phyloP scores from a whole-genome alignment of 768 basidiomycete genomes.

The Leccinum longicurvipes region DNA sequence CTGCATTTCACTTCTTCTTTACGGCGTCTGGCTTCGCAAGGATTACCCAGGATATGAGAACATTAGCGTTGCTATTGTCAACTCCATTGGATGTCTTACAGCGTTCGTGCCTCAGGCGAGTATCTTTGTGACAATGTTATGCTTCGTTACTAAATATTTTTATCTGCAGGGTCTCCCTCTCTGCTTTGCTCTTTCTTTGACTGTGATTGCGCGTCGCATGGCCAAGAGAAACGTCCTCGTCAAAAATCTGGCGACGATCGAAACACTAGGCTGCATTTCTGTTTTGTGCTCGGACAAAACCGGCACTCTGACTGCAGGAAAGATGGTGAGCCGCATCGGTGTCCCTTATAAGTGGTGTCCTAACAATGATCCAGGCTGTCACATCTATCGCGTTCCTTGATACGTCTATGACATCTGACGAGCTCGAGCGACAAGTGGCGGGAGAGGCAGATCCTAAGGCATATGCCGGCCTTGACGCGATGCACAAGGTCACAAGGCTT shows the following conservation, averaged over 20 bases:
- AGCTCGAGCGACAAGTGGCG: conserved; percentile 16
- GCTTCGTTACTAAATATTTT: background rate
- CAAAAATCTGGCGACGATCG: conserved; percentile 51
- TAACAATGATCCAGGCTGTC: conserved; percentile 31
- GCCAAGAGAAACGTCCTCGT: conserved; percentile 45
- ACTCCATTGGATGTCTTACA: conserved; percentile 38
- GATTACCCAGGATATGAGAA: conserved; percentile 33
- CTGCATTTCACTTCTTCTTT: conserved; percentile 39
- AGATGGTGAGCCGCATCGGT: conserved; percentile 36
- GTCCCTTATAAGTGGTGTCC: background rate
- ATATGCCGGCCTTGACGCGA: conserved; percentile 24
- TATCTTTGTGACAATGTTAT: background rate
- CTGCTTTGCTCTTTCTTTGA: conserved; percentile 50
- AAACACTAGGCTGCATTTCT: conserved; percentile 50
- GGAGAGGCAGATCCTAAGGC: conserved; percentile 6
- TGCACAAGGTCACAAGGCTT: conserved; percentile 45
- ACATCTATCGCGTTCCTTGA: conserved; percentile 39
- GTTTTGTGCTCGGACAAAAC: conserved; percentile 56
- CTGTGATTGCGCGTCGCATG: conserved; percentile 47
- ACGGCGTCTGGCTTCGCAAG: conserved; percentile 41
- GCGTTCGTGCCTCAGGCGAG: conserved; percentile 41
- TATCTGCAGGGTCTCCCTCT: conserved; percentile 35
- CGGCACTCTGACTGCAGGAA: conserved; percentile 48
- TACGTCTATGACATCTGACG: conserved; percentile 16
- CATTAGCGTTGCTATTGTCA: conserved; percentile 35